phyloP scores from a whole-genome alignment of 768 basidiomycete genomes.

The Daedalea quercina region DNA sequence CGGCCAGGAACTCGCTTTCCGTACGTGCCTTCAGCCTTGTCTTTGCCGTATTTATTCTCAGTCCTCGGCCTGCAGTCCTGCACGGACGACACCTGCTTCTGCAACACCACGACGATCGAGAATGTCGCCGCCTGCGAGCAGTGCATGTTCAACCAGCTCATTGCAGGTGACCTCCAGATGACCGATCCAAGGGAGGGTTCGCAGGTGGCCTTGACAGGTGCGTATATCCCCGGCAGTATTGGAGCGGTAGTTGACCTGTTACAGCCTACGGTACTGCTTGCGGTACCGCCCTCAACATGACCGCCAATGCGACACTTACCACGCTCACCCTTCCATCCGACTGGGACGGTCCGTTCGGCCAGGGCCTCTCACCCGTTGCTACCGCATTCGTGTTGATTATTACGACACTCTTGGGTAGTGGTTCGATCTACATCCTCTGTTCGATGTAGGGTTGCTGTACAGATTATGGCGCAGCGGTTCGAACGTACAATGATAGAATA shows the following conservation, averaged over 20 bases:
- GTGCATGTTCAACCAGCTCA: constrained; percentile 56
- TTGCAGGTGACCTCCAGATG: constrained; percentile 43
- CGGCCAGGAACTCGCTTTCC: constrained; percentile 19
- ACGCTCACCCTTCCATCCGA: constrained; percentile 37
- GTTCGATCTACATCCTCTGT: constrained; percentile 44
- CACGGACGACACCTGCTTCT: constrained; percentile 46
- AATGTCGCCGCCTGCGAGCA: constrained; percentile 51
- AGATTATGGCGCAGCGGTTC: no score
- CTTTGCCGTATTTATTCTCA: not conserved
- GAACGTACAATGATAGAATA: no score
- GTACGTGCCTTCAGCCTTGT: constrained; percentile 11
- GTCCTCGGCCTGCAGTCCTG: constrained; percentile 31
- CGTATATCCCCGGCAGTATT: not conserved
- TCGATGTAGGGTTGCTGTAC: constrained; percentile 45
- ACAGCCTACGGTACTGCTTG: constrained; percentile 55
- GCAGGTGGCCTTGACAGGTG: constrained; percentile 51
- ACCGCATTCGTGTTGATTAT: constrained; percentile 39
- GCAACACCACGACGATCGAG: constrained; percentile 34
- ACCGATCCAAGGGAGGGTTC: constrained; percentile 56
- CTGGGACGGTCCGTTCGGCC: constrained; percentile 59
- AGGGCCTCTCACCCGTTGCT: constrained; percentile 36
- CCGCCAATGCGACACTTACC: constrained; percentile 31
- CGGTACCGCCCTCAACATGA: constrained; percentile 26
- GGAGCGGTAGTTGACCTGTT: not conserved
- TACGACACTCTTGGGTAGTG: constrained; percentile 41